These are phyloP conservation scores for Schizosaccharomyces cryophilus DNA, from an alignment of 805 yeast species.

Conservation along the genomic window DNA sequence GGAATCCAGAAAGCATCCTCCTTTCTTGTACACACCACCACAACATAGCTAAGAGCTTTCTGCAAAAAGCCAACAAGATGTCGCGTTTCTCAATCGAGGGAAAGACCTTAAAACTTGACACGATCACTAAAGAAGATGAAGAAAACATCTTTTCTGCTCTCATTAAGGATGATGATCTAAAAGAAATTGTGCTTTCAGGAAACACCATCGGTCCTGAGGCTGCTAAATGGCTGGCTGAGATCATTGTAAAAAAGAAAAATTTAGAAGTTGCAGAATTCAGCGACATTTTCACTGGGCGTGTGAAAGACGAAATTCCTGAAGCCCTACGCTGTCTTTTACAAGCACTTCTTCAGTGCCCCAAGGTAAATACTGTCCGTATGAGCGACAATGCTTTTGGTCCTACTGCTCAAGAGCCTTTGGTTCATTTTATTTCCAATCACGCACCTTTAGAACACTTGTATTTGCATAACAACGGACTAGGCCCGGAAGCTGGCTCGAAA, in stretches of 20 bases:
- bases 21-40: not conserved
- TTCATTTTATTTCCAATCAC: constrained; percentile 49
- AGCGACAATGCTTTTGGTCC: constrained; percentile 94
- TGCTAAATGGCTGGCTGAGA: constrained; percentile 40
- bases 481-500: constrained; percentile 90
- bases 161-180: constrained; percentile 14
- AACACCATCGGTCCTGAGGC: constrained; percentile 88
- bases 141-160: constrained; percentile 43
- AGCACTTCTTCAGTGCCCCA: constrained; percentile 41
- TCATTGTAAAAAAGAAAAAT: constrained; percentile 20
- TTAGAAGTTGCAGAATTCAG: constrained; percentile 47
- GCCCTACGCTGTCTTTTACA: constrained; percentile 52
- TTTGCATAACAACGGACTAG: constrained; percentile 88
- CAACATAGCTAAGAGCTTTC: not conserved
- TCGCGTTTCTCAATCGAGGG: not conserved
- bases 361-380: constrained; percentile 49
- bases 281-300: constrained; percentile 83
- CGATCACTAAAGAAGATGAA: constrained; percentile 34
- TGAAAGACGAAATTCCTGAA: constrained; percentile 81
- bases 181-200: constrained; percentile 61
- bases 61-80: not conserved
- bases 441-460: constrained; percentile 63
- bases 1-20: not conserved
- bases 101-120: not conserved
- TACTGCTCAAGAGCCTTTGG: constrained; percentile 78